Evolutionary conservation across 139 green algal species (phyloP).

Genomic region (Chlorella sp.): DNA sequence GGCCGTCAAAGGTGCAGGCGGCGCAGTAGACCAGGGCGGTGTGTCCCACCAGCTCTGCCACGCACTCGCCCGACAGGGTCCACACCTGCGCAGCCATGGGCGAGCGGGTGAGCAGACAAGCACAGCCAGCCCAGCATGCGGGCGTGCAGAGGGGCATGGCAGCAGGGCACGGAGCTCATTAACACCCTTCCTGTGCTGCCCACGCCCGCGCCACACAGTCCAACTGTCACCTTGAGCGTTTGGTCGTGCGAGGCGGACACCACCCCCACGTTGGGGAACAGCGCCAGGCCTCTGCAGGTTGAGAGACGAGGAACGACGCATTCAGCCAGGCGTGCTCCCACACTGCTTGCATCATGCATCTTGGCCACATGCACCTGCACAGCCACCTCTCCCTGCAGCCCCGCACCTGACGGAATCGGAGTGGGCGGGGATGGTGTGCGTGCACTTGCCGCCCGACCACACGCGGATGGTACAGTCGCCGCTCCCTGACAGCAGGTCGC

Average conservation of each 20-base stretch:
- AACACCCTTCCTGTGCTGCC: no score
- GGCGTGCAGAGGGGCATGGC: no score
- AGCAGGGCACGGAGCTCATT: no score
- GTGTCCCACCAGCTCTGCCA: conserved; percentile 86
- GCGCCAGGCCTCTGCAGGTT: conserved; percentile 68
- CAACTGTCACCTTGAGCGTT: conserved; percentile 66
- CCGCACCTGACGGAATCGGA: conserved; percentile 87
- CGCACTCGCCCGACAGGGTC: conserved; percentile 57
- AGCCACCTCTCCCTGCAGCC: not conserved
- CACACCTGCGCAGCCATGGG: conserved; percentile 50
- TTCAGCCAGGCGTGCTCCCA: not conserved
- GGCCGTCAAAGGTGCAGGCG: conserved; percentile 35
- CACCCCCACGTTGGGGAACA: conserved; percentile 83
- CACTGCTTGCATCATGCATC: not conserved
- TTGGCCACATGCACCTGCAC: no score
- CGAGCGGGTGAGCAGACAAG: no score
- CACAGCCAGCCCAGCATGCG: not conserved
- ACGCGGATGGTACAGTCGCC: conserved; percentile 76
- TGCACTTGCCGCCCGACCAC: conserved; percentile 63
- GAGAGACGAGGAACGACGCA: not conserved
- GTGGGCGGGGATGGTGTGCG: conserved; percentile 77
- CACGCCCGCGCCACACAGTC: no score
- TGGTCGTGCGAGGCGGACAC: conserved; percentile 94
- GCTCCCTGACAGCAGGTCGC: conserved; percentile 81
- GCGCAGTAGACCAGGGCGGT: conserved; percentile 88